These are phyloP conservation scores for Fusarium lyarnte DNA, from an alignment of 2,329 filamentous ascomycete species.

Conservation along the genomic window DNA sequence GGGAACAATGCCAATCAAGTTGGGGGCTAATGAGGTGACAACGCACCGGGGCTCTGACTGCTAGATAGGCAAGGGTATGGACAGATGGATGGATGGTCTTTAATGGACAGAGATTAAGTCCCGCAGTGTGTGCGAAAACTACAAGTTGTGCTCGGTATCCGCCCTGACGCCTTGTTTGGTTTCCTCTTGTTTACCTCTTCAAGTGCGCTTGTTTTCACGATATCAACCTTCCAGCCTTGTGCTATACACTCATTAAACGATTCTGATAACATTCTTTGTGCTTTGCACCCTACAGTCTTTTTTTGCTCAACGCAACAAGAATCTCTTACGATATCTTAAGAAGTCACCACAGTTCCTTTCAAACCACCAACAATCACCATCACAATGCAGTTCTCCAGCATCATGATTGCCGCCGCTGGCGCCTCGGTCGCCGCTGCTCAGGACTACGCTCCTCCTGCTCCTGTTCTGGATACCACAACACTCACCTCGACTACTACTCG, in stretches of 20 bases:
- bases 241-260: slow-evolving; percentile 30
- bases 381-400: slow-evolving; percentile 59
- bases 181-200: slow-evolving; percentile 13
- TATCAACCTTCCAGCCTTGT: slow-evolving; percentile 21
- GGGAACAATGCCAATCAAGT: slow-evolving; percentile 27
- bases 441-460: slow-evolving; percentile 27
- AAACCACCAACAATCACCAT: slow-evolving; percentile 17
- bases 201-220: slow-evolving; percentile 38
- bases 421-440: slow-evolving; percentile 50
- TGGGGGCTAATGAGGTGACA: slow-evolving; percentile 38
- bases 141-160: slow-evolving; percentile 41
- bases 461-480: slow-evolving; percentile 47
- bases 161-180: slow-evolving; percentile 14
- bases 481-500: slow-evolving; percentile 57
- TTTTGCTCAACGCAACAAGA: slow-evolving; percentile 26
- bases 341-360: slow-evolving; percentile 18
- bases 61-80: slow-evolving; percentile 11
- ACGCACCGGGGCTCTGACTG: slow-evolving; percentile 22
- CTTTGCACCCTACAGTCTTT: slow-evolving; percentile 32
- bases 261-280: slow-evolving; percentile 29
- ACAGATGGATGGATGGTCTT: background rate
- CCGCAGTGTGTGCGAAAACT: slow-evolving; percentile 38
- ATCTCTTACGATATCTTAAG: slow-evolving; percentile 1
- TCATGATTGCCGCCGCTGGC: slow-evolving; percentile 55
- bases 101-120: slow-evolving; percentile 35